phyloP scores from a whole-genome alignment of 352 stramenopile genomes.

The Hyaloperonospora brassicae region DNA sequence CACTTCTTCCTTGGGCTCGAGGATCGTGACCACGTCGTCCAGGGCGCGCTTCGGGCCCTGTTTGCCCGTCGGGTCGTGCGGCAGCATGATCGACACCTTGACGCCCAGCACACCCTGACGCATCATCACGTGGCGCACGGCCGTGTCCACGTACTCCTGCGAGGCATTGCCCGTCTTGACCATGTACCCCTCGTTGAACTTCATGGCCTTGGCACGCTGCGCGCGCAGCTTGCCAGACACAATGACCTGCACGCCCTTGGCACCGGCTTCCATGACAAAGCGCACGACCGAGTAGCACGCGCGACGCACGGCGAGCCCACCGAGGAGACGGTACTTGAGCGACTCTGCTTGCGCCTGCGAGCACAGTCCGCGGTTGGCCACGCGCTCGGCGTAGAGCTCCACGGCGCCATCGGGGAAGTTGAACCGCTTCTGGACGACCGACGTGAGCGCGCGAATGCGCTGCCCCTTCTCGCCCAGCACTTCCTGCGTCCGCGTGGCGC shows the following conservation, averaged over 20 bases:
- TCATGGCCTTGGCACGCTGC: slow-evolving; percentile 99
- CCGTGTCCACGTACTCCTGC: slow-evolving; percentile 97
- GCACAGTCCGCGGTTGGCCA: slow-evolving; percentile 97
- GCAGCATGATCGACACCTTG: slow-evolving; percentile 99
- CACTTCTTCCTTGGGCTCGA: slow-evolving; percentile 97
- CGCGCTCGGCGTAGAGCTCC: slow-evolving; percentile 98
- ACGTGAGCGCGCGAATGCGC: slow-evolving; percentile 98
- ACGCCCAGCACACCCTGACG: slow-evolving; percentile 99
- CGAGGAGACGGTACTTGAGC: slow-evolving; percentile 99
- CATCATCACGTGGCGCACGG: slow-evolving; percentile 98
- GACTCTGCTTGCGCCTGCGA: slow-evolving; percentile 98
- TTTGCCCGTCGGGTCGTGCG: slow-evolving; percentile 96
- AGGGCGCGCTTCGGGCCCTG: slow-evolving; percentile 96
- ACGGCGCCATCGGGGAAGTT: slow-evolving; percentile 92
- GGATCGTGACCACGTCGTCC: slow-evolving; percentile 98
- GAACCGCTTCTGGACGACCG: slow-evolving; percentile 99
- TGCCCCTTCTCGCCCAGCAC: slow-evolving; percentile 99
- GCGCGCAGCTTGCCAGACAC: slow-evolving; percentile 98
- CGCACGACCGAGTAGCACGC: slow-evolving; percentile 98
- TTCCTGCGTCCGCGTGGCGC: slow-evolving; percentile 97
- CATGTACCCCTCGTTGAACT: slow-evolving; percentile 99
- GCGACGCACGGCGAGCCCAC: slow-evolving; percentile 95
- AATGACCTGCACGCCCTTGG: slow-evolving; percentile 99
- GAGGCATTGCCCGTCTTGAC: slow-evolving; percentile 99
- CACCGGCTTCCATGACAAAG: slow-evolving; percentile 99